Base-by-base conservation (phyloP, 139 green algal genomes). In the Coccomyxa sp. region DNA sequence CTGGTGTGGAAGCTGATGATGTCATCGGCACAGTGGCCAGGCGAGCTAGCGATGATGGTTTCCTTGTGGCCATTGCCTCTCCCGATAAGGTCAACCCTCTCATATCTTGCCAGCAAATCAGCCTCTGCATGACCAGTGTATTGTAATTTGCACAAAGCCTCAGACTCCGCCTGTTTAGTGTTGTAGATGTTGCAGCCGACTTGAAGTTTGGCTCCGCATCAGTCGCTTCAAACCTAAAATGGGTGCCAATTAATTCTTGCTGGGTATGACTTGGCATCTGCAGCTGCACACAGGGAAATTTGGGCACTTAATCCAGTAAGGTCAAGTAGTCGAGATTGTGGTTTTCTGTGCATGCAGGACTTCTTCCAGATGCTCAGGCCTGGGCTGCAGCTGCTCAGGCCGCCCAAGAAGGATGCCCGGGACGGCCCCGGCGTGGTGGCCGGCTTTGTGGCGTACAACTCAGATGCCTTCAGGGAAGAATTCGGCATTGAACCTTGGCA, bases 1-100 rank as follows among this genome's bases (percentile, higher is more conserved):
- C 92, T 7, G 92, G 92, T 0, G 88, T 95, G 58, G 92, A 95
- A 74, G 92, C 92, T 1, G 92, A 95, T 83, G 92, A 95, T 76
- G 88, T 95, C 13, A 88, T 94, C 21, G 92, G 87, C 45, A 91
- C 89, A 3, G 77, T 95, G 63, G 89, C 88, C 13, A 71, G 31
- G 18, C 76, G 81, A 17, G 88, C 76, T 0, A 11, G 80, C 18
- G 58, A 83, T 15, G 87, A 87, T 12, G 90, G 90, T 31, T 84
- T 93, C 14, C 45, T 85, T 4, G 90, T 95, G 21, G 85, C 85
- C 21, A 84, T 95, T 16, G 92, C 88, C 32, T 94, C 90, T 7
- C 89, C 89, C 16, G 92, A 95, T 83, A 95, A 93, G 81, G 88
- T 89, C 31, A 1, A 75, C 38, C 38, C 7, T 17, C 9, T 66